phyloP scores from a whole-genome alignment of 164 flowering plant genomes.

The Hamamelis virginiana region DNA sequence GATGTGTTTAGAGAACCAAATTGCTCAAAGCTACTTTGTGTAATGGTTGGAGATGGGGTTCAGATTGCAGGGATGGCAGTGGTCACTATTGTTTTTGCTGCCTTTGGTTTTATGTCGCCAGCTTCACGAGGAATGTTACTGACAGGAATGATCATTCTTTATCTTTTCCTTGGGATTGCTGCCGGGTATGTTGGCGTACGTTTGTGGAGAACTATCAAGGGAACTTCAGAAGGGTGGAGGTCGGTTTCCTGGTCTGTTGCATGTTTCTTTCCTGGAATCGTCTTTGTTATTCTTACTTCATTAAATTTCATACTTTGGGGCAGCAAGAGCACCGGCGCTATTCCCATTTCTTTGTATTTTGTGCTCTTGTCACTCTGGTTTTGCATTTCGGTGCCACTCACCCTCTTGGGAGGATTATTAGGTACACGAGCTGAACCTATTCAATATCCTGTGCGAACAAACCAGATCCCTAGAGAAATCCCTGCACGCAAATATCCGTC shows the following conservation, averaged over 20 bases:
- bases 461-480: slow-evolving; percentile 42
- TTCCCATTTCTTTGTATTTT: slow-evolving; percentile 38
- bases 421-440: slow-evolving; percentile 36
- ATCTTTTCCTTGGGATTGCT: slow-evolving; percentile 38
- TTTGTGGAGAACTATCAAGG: slow-evolving; percentile 40
- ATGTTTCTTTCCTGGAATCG: slow-evolving; percentile 42
- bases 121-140: slow-evolving; percentile 44
- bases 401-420: slow-evolving; percentile 38
- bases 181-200: slow-evolving; percentile 43
- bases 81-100: slow-evolving; percentile 41
- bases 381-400: slow-evolving; percentile 44
- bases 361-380: slow-evolving; percentile 39
- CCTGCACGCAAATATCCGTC: slow-evolving; percentile 40
- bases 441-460: slow-evolving; percentile 35
- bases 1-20: slow-evolving; percentile 41
- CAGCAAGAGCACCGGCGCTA: slow-evolving; percentile 44
- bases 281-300: slow-evolving; percentile 26
- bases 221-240: slow-evolving; percentile 38
- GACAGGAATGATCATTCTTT: slow-evolving; percentile 38
- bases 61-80: slow-evolving; percentile 44
- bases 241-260: slow-evolving; percentile 38
- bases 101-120: slow-evolving; percentile 46
- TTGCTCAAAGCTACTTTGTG: slow-evolving; percentile 31
- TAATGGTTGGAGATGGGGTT: slow-evolving; percentile 43
- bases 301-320: slow-evolving; percentile 42